phyloP scores from a whole-genome alignment of 768 basidiomycete genomes.

The Sarcodon aspratus region DNA sequence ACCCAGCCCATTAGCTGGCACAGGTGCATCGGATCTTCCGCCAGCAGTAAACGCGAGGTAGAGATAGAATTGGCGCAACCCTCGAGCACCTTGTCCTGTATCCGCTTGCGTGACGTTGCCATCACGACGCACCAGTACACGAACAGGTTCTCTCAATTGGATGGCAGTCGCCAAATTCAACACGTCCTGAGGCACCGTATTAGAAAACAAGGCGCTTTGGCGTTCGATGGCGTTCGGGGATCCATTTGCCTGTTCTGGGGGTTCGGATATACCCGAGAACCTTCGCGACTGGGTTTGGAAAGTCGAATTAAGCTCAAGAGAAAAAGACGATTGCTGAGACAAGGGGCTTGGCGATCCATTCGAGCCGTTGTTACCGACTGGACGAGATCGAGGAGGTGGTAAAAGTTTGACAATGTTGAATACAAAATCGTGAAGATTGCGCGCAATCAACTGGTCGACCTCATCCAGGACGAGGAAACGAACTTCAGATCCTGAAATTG shows the following conservation, averaged over 20 bases:
- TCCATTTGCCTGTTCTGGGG: conserved; percentile 33
- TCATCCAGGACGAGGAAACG: conserved; percentile 94
- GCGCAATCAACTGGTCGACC: conserved; percentile 94
- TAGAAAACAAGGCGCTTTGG: conserved; percentile 92
- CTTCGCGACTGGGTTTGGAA: conserved; percentile 33
- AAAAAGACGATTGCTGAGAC: background rate
- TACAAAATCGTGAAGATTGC: conserved; percentile 93
- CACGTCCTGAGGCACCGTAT: conserved; percentile 97
- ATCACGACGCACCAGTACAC: conserved; percentile 92
- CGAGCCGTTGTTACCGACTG: conserved; percentile 19
- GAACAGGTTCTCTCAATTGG: conserved; percentile 89
- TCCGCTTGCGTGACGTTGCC: conserved; percentile 68
- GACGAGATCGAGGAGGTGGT: conserved; percentile 74
- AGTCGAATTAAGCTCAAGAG: conserved; percentile 15
- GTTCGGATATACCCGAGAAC: conserved; percentile 42
- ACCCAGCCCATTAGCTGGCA: conserved; percentile 47
- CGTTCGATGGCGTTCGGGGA: conserved; percentile 48
- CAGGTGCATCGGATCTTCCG: conserved; percentile 43
- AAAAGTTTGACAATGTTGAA: conserved; percentile 87
- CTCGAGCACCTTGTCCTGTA: conserved; percentile 63
- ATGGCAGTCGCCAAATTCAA: conserved; percentile 90
- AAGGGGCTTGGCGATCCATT: conserved; percentile 9
- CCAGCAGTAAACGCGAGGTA: conserved; percentile 93
- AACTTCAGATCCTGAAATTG: conserved; percentile 73
- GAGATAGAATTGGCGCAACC: conserved; percentile 90